Evolutionary conservation across 768 basidiomycete genomes (phyloP).

Genomic region (Tremella fuciformis): DNA sequence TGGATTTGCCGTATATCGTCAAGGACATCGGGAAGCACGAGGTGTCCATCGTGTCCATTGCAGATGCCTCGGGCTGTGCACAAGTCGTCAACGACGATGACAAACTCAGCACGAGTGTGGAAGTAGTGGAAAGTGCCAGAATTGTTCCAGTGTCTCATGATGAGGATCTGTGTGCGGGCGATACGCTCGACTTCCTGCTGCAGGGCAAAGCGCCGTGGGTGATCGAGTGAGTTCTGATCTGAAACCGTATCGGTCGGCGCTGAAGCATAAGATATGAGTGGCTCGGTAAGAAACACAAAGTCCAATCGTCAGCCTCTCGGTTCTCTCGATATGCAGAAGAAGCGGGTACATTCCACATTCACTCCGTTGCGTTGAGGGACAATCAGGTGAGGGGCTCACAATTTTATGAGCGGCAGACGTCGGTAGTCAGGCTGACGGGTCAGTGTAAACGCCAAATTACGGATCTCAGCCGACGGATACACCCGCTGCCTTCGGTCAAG

Average conservation of each 20-base stretch:
- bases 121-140: constrained; percentile 94
- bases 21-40: constrained; percentile 75
- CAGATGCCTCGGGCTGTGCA: constrained; percentile 78
- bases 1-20: constrained; percentile 70
- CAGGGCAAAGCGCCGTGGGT: constrained; percentile 94
- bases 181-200: constrained; percentile 82
- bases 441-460: constrained; percentile 65
- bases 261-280: constrained; percentile 65
- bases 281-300: constrained; percentile 69
- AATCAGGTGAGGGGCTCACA: constrained; percentile 60
- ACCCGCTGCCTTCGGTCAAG: constrained; percentile 80
- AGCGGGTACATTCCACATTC: constrained; percentile 77
- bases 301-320: constrained; percentile 73
- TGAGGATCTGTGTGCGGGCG: constrained; percentile 83
- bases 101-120: constrained; percentile 55
- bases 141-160: constrained; percentile 79
- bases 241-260: constrained; percentile 2
- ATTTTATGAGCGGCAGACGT: not conserved
- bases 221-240: constrained; percentile 56
- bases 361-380: constrained; percentile 86
- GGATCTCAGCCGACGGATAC: constrained; percentile 70
- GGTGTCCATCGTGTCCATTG: constrained; percentile 71
- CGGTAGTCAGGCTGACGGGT: not conserved
- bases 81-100: constrained; percentile 64
- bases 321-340: constrained; percentile 81